Evolutionary conservation across 176 grass and related monocot species (phyloP), one percentile per base, ranked within the genome.

Genomic region (Aegilops sharonensis): DNA sequence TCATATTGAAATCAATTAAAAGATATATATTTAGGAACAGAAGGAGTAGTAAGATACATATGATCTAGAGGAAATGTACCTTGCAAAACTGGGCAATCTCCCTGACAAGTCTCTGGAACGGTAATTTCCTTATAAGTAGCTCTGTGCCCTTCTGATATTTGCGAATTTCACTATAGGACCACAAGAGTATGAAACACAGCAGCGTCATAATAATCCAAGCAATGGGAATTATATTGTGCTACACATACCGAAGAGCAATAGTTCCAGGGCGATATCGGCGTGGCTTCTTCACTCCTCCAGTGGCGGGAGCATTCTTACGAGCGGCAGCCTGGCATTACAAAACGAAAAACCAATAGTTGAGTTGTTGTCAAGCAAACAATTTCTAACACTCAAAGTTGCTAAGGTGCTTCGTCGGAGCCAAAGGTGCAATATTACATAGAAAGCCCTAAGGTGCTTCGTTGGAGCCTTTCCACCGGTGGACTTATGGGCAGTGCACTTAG

Each of bases 31-130:
- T 4, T 34, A 4, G 32, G 32, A 34, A 34, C 32, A 0, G 32
- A 34, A 34, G 32, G 32, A 34, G 32, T 34, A 37, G 15, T 17
- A 0, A 32, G 31, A 57, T 5, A 30, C 15, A 24, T 25, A 42
- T 6, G 4, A 11, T 17, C 2, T 64, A 47, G 20, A 13, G 9
- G 5, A 20, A 47, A 42, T 12, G 35, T 65, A 87, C 85, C 78
- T 87, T 81, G 29, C 37, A 75, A 18, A 74, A 36, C n/a, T 87
- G 85, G 12, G 85, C 85, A 67, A 81, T 81, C 61, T 87, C 85
- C 78, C 78, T 87, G 35, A 87, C 85, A 18, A 87, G 68, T 21
- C 85, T 87, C 37, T 87, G 67, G 7, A 70, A 70, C 0, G 67
- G 67, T 18, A 70, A 18, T 8, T 70, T 70, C 18, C 67, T 37